Conservation (phyloP, 345 rosid genomes). For the Eucalyptus erythrocorys region DNA sequence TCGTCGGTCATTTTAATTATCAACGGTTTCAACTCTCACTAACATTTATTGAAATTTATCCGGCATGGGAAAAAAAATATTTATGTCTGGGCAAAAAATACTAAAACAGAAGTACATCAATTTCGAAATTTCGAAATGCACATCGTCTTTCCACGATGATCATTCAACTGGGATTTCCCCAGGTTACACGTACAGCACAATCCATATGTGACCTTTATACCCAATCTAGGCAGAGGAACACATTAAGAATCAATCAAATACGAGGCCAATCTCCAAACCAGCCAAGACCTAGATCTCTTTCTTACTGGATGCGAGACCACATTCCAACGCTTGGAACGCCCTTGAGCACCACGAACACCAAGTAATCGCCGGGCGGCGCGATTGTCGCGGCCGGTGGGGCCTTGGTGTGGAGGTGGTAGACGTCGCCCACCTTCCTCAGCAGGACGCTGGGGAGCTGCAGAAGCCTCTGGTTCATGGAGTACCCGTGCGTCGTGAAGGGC, state of each 20-base stretch:
- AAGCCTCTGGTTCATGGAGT: conserved; percentile 33
- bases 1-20: neutral
- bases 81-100: neutral
- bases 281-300: neutral
- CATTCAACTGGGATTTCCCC: neutral
- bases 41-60: neutral
- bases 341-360: conserved; percentile 14
- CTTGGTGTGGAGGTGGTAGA: neutral
- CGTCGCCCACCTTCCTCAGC: neutral
- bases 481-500: conserved; percentile 37
- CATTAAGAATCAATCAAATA: neutral
- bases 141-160: neutral
- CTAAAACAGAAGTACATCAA: neutral
- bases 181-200: neutral
- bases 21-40: neutral
- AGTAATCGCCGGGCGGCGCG: conserved; percentile 31
- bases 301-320: conserved; percentile 18
- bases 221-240: neutral
- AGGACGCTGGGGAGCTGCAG: neutral
- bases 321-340: conserved; percentile 21
- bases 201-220: neutral
- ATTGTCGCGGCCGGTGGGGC: conserved; percentile 15
- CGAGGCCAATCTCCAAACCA: neutral
- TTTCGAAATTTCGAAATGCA: neutral
- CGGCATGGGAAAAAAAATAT: neutral